Conservation (phyloP, 2,329 filamentous ascomycete species). For the Alternaria tenuissima region DNA sequence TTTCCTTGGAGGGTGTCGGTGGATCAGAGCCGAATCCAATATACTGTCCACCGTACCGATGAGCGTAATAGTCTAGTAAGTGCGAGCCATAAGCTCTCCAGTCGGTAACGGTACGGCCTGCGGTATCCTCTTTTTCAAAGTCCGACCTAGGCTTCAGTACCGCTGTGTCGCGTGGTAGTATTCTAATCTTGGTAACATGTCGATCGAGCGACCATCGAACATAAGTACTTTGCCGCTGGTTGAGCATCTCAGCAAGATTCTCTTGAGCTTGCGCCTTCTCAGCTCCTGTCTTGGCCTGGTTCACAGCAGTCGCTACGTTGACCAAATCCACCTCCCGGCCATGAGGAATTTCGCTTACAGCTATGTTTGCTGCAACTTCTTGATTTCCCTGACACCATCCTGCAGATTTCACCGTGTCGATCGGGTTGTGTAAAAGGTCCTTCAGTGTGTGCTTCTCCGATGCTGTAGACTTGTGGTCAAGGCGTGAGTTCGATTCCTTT, state of each 20-base stretch:
- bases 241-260: conserved; percentile 30
- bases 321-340: conserved; percentile 49
- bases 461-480: conserved; percentile 22
- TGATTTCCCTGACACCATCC: conserved; percentile 29
- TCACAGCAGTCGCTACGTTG: conserved; percentile 39
- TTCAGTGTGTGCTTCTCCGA: conserved; percentile 35
- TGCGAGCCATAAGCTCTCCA: conserved; percentile 42
- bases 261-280: conserved; percentile 28
- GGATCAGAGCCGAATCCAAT: conserved; percentile 44
- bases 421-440: conserved; percentile 35
- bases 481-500: conserved; percentile 28
- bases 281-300: conserved; percentile 20
- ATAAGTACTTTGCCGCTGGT: conserved; percentile 43
- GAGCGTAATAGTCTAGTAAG: conserved; percentile 40
- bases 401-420: conserved; percentile 36
- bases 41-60: conserved; percentile 50
- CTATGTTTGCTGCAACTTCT: conserved; percentile 39
- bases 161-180: conserved; percentile 33
- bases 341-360: conserved; percentile 56
- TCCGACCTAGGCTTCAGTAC: conserved; percentile 27
- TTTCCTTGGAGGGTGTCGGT: conserved; percentile 42
- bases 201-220: conserved; percentile 50
- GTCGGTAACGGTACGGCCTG: conserved; percentile 29
- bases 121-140: conserved; percentile 33
- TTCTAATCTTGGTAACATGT: conserved; percentile 46